Conservation (phyloP, 2,329 filamentous ascomycete genomes). For the Trematosphaeria pertusa region DNA sequence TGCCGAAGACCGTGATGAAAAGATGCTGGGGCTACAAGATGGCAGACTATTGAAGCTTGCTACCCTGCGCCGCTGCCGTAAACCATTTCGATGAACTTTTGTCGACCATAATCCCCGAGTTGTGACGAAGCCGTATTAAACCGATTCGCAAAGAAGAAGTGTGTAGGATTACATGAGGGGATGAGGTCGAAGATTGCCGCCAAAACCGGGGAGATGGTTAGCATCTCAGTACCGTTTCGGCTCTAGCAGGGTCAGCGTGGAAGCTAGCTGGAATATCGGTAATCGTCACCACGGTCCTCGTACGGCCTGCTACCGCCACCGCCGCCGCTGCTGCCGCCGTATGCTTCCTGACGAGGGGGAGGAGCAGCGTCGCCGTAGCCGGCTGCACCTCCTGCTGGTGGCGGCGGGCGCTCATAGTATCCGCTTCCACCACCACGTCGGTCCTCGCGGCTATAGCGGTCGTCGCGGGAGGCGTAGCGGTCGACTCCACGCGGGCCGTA, state of each 20-base stretch:
- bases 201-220: constrained; percentile 31
- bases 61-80: constrained; percentile 40
- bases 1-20: constrained; percentile 46
- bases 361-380: constrained; percentile 46
- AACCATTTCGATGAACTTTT: constrained; percentile 49
- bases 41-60: constrained; percentile 42
- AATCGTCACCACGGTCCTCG: constrained; percentile 50
- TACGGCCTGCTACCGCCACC: constrained; percentile 46
- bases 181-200: constrained; percentile 32
- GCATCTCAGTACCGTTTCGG: constrained; percentile 45
- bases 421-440: constrained; percentile 61
- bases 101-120: constrained; percentile 43
- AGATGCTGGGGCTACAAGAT: constrained; percentile 39
- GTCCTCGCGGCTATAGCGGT: constrained; percentile 61
- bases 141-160: constrained; percentile 44
- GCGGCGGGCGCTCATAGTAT: constrained; percentile 62
- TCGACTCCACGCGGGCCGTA: constrained; percentile 48
- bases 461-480: constrained; percentile 69
- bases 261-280: constrained; percentile 53
- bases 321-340: constrained; percentile 41
- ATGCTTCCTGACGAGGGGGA: constrained; percentile 45
- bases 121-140: constrained; percentile 48
- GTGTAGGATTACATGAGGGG: constrained; percentile 45
- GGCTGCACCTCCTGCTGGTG: constrained; percentile 34
- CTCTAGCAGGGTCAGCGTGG: constrained; percentile 44